Base-by-base conservation (phyloP, 805 yeast species). In the Starmerella sirachaensis region DNA sequence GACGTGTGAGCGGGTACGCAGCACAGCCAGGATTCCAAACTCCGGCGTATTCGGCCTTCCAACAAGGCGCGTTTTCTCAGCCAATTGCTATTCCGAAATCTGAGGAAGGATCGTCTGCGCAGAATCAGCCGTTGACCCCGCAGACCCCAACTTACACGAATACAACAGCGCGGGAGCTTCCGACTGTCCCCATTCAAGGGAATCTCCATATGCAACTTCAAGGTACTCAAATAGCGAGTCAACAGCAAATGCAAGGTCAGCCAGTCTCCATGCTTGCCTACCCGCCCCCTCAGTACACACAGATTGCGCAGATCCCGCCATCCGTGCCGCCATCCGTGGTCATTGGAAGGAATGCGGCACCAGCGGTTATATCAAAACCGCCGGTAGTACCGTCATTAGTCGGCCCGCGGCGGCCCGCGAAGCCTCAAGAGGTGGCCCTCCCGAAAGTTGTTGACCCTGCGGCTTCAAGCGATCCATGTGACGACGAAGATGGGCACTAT, bases 401-500 rank as follows among this genome's bases (percentile, higher is more conserved):
- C 17, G 41, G 38, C 5, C 33, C 39, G 13, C 38, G 30, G n/a
- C 26, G 34, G 30, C 35, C 29, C 11, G 31, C 37, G 31, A 50
- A 46, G 35, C 55, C 55, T 17, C 39, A 33, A 10, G 52, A 51
- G 12, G 31, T 51, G 7, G 38, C 30, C n/a, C 39, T 51, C 20
- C 45, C 53, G 14, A 46, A 38, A 19, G 43, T 52, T 8, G 44
- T 38, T 18, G 54, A 50, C 23, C 42, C 31, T 11, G 31, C 42
- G 6, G 44, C 46, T 10, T 38, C 42, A 3, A 24, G 30, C 7
- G 43, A 33, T 11, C 35, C 35, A 12, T 47, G 52, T 17, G 55
- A 51, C 38, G 53, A 48, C 31, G 40, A 40, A 12, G 46, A 44
- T 17, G 63, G 63, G 20, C 63, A 60, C 42, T 60, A 53, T 34